These are phyloP conservation scores for Solanum aculeatissimum DNA, from an alignment of 305 asterid species.

Conservation along the genomic window DNA sequence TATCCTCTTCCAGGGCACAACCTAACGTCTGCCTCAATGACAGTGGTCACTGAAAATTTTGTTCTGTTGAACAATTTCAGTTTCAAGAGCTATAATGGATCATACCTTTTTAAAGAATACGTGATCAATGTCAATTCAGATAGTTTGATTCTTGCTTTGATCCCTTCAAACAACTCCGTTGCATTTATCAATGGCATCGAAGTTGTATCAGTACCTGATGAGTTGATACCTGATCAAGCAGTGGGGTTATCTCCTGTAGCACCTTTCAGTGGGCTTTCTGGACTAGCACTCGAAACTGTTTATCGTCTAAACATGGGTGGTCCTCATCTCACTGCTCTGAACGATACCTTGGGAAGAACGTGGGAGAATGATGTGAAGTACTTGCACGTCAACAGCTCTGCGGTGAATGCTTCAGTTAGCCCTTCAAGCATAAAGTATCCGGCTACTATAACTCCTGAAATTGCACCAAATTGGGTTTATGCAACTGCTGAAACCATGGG, in stretches of 20 bases:
- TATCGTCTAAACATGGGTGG: conserved; percentile 84
- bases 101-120: conserved; percentile 77
- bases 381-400: conserved; percentile 64
- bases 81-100: conserved; percentile 43
- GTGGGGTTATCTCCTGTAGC: not conserved
- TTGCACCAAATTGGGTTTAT: conserved; percentile 81
- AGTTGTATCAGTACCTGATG: conserved; percentile 30
- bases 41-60: conserved; percentile 69
- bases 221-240: conserved; percentile 41
- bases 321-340: conserved; percentile 28
- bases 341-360: conserved; percentile 43
- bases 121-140: conserved; percentile 57
- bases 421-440: conserved; percentile 48
- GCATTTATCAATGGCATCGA: conserved; percentile 79
- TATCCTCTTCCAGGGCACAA: conserved; percentile 56
- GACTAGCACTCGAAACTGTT: conserved; percentile 62
- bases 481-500: conserved; percentile 95
- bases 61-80: conserved; percentile 78
- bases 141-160: conserved; percentile 41
- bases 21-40: conserved; percentile 56
- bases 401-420: conserved; percentile 44
- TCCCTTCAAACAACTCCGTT: conserved; percentile 44
- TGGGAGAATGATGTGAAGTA: conserved; percentile 67
- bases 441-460: conserved; percentile 38
- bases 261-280: conserved; percentile 27